These are phyloP conservation scores for Fusarium paranaense DNA, from an alignment of 2,329 filamentous ascomycete species.

Conservation along the genomic window DNA sequence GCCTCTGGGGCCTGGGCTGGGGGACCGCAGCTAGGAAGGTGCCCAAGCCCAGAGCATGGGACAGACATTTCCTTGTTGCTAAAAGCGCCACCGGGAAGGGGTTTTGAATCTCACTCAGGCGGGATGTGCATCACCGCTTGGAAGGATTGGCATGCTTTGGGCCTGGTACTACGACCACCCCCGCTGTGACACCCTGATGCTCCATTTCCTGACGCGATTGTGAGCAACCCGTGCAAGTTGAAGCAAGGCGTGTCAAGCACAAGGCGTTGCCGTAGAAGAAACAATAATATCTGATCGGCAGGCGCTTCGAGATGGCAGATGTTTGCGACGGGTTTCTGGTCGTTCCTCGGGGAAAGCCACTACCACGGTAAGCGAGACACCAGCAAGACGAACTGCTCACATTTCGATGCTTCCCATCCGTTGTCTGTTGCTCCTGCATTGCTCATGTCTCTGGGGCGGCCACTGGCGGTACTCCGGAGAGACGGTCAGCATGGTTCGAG, in stretches of 20 bases:
- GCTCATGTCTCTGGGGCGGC: slow-evolving; percentile 12
- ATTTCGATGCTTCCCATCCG: slow-evolving; percentile 24
- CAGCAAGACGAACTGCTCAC: slow-evolving; percentile 15
- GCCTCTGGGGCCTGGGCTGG: slow-evolving; percentile 25
- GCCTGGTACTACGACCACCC: slow-evolving; percentile 30
- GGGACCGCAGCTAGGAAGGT: slow-evolving; percentile 28
- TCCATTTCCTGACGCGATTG: slow-evolving; percentile 27
- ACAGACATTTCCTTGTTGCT: slow-evolving; percentile 43
- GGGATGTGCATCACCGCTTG: slow-evolving; percentile 43
- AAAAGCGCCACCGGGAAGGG: slow-evolving; percentile 43
- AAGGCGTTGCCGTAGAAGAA: slow-evolving; percentile 38
- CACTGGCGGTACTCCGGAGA: slow-evolving; percentile 10
- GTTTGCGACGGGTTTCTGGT: slow-evolving; percentile 39
- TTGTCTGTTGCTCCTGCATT: neutral
- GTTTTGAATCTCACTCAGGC: slow-evolving; percentile 44
- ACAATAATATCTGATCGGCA: slow-evolving; percentile 40
- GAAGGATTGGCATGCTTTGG: slow-evolving; percentile 41
- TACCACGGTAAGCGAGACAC: slow-evolving; percentile 13
- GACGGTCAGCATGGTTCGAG: slow-evolving; percentile 17
- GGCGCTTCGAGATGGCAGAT: slow-evolving; percentile 33
- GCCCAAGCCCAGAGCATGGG: slow-evolving; percentile 34
- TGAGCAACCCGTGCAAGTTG: neutral
- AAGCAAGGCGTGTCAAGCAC: neutral
- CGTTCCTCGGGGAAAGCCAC: slow-evolving; percentile 3
- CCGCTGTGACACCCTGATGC: slow-evolving; percentile 16